Base-by-base conservation (phyloP, 2,329 filamentous ascomycete genomes). In the Sporothrix brunneoviolacea region DNA sequence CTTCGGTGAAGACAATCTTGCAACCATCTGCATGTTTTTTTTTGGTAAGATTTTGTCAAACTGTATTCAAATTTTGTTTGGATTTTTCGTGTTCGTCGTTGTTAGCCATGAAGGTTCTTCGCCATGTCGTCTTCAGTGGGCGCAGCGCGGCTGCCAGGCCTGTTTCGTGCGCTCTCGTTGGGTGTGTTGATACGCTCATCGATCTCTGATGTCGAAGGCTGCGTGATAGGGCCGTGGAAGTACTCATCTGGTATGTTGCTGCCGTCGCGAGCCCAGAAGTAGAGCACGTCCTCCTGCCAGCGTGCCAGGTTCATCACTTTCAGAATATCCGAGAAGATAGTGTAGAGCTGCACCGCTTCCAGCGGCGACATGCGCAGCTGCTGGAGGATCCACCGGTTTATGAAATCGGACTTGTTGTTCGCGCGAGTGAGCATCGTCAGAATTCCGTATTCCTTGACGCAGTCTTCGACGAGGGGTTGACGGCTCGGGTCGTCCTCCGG, bases 361-460 rank as follows among this genome's bases (percentile, higher is more conserved):
- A 77, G 58, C 0, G 72, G 65, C 3, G 71, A 75, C 13, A 66
- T 63, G 32, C 74, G 69, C 36, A 80, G 65, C 37, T 71, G 70
- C 42, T 79, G 72, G 12, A 79, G 65, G 3, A 80, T 62, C 76
- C 77, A 80, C 36, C 73, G 66, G 55, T 72, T 73, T 57, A 80
- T 69, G 50, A 68, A 75, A 44, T 76, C 70, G 1, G 61, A 62
- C 54, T 70, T 73, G 55, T 68, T 65, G 3, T 66, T 67, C 3
- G 62, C 57, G 3, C 69, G 68, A 21, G 56, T 57, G 43, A 76
- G 59, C 10, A 76, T 65, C 6, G 61, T 66, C 38, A 71, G 62
- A 46, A 78, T 77, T 28, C 65, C 66, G n/a, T 67, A 69, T 58
- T 79, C 76, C 51, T 75, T 77, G 45, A 67, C 64, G 3, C 72